Conservation (phyloP, 345 rosid genomes). For the Ceriops tagal region DNA sequence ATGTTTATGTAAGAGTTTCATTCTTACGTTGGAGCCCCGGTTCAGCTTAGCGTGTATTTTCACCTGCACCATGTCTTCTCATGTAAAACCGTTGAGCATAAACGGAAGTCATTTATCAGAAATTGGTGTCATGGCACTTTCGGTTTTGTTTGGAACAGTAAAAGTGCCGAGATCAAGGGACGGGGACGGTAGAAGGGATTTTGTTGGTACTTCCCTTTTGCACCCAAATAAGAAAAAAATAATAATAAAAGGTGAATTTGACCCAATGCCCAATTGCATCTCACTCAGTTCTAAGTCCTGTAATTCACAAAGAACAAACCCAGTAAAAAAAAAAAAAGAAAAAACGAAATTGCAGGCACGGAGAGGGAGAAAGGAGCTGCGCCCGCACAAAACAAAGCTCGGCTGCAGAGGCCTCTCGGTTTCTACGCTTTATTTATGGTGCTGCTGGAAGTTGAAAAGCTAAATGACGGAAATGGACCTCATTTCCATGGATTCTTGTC, state of each 20-base stretch:
- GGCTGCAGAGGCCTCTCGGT: slow-evolving; percentile 36
- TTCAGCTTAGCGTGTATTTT: slow-evolving; percentile 34
- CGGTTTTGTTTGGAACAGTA: slow-evolving; percentile 36
- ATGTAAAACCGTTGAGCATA: slow-evolving; percentile 24
- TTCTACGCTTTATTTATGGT: slow-evolving; percentile 27
- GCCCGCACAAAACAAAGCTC: slow-evolving; percentile 37
- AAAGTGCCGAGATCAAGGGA: slow-evolving; percentile 53
- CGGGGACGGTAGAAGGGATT: slow-evolving; percentile 34
- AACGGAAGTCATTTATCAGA: no score
- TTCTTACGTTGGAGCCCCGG: slow-evolving; percentile 44
- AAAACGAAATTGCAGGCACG: no score
- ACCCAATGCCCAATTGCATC: no score
- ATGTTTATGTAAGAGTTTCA: slow-evolving; percentile 43
- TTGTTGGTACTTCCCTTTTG: slow-evolving; percentile 46
- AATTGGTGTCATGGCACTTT: slow-evolving; percentile 41
- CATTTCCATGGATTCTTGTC: no score
- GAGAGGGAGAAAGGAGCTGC: background rate
- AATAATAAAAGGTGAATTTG: background rate
- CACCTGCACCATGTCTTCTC: slow-evolving; percentile 38
- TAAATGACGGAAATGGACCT: no score
- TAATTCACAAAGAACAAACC: no score
- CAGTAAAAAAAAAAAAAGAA: no score
- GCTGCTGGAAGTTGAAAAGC: background rate
- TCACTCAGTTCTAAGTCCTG: no score
- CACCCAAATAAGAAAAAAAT: slow-evolving; percentile 5